Base-by-base conservation (phyloP, 2,329 filamentous ascomycete genomes). In the Cadophora sp. region DNA sequence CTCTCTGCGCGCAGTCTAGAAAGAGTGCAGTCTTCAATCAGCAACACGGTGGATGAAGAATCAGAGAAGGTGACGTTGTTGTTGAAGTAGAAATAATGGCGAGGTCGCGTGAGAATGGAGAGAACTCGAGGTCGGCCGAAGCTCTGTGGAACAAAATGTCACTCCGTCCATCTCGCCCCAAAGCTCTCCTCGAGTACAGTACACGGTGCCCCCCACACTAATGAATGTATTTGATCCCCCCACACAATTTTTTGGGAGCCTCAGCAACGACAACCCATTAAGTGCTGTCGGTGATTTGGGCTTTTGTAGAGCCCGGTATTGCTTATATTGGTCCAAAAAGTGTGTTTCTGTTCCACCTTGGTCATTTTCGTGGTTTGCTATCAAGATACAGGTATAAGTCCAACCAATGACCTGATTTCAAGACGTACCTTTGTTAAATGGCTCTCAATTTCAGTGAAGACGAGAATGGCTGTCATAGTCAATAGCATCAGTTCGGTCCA, bases 201-300 rank as follows among this genome's bases (percentile, higher is more conserved):
- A 12, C 40, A 12, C 5, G 16, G 16, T 12, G 34, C 34, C 34
- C 34, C 34, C 34, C 34, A 37, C 34, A 11, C 34, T 12, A 37
- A 37, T 37, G 34, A 11, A 37, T 37, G n/a, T n/a, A n/a, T n/a
- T n/a, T n/a, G n/a, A n/a, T n/a, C n/a, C n/a, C n/a, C 43, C 48
- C 56, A 55, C 50, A 60, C 29, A 8, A 53, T 5, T 22, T 22
- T 1, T 48, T 11, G 29, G 31, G 46, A 53, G 8, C 61, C 59
- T 48, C 61, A 48, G 22, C 31, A 55, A 63, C 61, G 46, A 63
- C 61, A 43, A 43, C 22, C 22, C 61, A 27, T 55, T 16, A 24
- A 29, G 16, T 34, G 34, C 37, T 58, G 51, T 9, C 14, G 3
- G 19, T 43, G 3, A 19, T 59, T 26, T 43, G n/a, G 4, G 22